Percentiles rank a stretch among this genome's conserved stretches.
Conservation (phyloP, 2,329 filamentous ascomycete genomes). For the Xylaria hypoxylon region DNA sequence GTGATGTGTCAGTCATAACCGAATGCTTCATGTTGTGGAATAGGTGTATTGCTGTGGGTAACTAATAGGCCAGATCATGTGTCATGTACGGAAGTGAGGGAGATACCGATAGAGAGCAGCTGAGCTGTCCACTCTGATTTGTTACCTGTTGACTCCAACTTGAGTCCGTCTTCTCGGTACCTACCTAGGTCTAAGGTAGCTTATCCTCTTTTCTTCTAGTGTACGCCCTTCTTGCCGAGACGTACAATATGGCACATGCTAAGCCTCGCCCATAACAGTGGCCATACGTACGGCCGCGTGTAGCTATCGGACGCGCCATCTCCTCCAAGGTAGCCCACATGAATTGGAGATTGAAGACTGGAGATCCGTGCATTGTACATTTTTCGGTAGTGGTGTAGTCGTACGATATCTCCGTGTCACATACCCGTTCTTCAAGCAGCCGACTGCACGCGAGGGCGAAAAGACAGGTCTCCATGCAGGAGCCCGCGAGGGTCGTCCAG, state of each 20-base stretch:
- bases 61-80: conserved; percentile 1
- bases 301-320: conserved; percentile 11
- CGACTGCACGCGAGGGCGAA: neutral
- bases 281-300: conserved; percentile 3
- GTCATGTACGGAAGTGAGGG: conserved; percentile 7
- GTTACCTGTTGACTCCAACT: conserved; percentile 4
- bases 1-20: conserved; percentile 17
- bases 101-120: neutral
- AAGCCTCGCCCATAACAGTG: neutral
- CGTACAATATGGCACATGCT: conserved; percentile 13
- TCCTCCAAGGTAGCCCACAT: neutral
- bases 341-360: neutral
- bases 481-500: neutral
- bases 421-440: neutral
- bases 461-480: conserved; percentile 9
- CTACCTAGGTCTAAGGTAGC: no score
- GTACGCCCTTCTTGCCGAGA: neutral
- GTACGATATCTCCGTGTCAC: conserved; percentile 19
- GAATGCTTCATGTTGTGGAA: neutral
- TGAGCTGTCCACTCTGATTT: neutral
- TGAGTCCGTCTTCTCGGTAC: conserved; percentile 17
- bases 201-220: neutral
- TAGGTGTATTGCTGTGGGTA: neutral
- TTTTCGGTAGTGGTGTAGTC: conserved; percentile 1
- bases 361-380: conserved; percentile 1